These are phyloP conservation scores for Russula virescens DNA, from an alignment of 768 basidiomycete genomes.

Conservation along the genomic window DNA sequence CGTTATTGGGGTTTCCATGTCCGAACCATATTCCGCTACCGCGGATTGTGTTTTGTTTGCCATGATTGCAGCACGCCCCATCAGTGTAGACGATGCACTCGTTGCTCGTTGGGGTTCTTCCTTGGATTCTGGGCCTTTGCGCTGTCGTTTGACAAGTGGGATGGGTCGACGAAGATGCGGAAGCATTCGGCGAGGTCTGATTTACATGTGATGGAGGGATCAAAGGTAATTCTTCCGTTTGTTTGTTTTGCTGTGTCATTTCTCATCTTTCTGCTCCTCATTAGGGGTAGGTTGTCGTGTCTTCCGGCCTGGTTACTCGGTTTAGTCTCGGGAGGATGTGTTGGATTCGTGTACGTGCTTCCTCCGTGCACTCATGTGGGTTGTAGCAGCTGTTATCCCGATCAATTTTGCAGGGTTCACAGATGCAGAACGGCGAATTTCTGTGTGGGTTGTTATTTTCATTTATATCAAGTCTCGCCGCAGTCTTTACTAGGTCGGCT, in stretches of 20 bases:
- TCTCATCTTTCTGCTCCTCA: background rate
- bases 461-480: background rate
- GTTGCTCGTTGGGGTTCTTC: no score
- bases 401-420: no score
- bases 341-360: no score
- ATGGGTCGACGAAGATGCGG: background rate
- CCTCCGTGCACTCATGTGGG: no score
- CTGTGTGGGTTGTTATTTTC: background rate
- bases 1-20: background rate
- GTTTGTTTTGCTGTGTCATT: background rate
- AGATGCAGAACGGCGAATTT: background rate
- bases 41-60: background rate
- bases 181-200: background rate
- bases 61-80: background rate
- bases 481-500: background rate
- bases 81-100: background rate
- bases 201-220: background rate
- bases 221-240: background rate
- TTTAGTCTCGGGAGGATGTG: background rate
- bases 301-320: accelerated
- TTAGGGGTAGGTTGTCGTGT: background rate
- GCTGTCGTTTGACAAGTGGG: no score
- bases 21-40: background rate
- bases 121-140: background rate
- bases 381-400: no score